Base-by-base conservation (phyloP, 1,284 basidiomycete genomes). In the Ganoderma leucocontextum region DNA sequence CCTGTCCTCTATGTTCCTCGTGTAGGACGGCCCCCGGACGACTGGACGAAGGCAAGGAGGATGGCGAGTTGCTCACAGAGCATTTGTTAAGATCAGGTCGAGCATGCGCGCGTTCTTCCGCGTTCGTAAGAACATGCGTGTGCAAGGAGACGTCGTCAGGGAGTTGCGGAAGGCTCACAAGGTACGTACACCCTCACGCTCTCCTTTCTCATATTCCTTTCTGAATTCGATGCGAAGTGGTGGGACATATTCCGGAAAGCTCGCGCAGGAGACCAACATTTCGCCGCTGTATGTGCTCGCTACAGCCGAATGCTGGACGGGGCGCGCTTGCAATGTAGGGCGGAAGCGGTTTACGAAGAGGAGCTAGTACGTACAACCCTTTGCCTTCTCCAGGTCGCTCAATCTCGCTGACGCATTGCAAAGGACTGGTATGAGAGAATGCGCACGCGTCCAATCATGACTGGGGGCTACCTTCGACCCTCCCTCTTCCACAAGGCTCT, bases 381-480 rank as follows among this genome's bases (percentile, higher is more conserved):
- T 42, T 4, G 36, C 62, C 35, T 58, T 22, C n/a, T 39, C 22
- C 5, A 25, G 13, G 7, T 6, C 13, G 1, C 33, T 65, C 19
- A 35, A 13, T 29, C 29, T 49, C 64, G 55, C 38, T 53, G 17
- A 42, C 5, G 1, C 44, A 13, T 29, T 22, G 47, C 19, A 1
- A 62, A 87, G 87, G 83, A 83, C 68, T 89, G 87, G 82, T 83
- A 84, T 70, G 74, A 84, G n/a, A 80, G 81, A 52, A 79, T 90
- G 62, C 82, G 81, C 44, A 84, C 82, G 39, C 84, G 88, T 0
- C 88, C 91, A 4, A 88, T 90, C 47, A 79, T 94, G 64, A 94
- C 92, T 0, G 92, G 93, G 4, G 85, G 83, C 5, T 86, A 88
- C 75, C 76, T 94, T 35, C 87, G 87, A 12, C 86, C 93, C 0